Evolutionary conservation across 1,139 yeast genomes (phyloP).

Genomic region (Pichia sp.): DNA sequence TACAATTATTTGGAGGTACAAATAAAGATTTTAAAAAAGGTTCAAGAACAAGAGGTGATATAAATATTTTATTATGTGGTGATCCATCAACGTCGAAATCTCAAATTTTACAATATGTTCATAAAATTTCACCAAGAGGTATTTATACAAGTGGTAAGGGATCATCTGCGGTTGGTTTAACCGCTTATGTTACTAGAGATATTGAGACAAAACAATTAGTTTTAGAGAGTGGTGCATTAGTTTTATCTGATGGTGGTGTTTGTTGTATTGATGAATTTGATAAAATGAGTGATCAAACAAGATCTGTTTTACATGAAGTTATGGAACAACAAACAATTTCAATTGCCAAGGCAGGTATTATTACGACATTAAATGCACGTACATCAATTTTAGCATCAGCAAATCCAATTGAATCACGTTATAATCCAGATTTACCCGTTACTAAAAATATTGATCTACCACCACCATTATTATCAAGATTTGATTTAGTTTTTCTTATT

Average conservation of each 20-base stretch:
- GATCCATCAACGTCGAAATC: slow-evolving; percentile 98
- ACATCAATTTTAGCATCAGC: slow-evolving; percentile 95
- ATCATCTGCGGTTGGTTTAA: slow-evolving; percentile 96
- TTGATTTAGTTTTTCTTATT: slow-evolving; percentile 87
- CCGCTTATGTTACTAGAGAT: slow-evolving; percentile 94
- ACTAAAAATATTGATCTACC: slow-evolving; percentile 94
- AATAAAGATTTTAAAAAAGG: slow-evolving; percentile 85
- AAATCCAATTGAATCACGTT: slow-evolving; percentile 94
- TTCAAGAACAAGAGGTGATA: slow-evolving; percentile 94
- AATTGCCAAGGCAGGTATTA: slow-evolving; percentile 96
- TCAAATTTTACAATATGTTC: slow-evolving; percentile 88
- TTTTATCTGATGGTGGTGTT: slow-evolving; percentile 94
- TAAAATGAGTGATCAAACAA: slow-evolving; percentile 90
- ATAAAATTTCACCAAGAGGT: slow-evolving; percentile 96
- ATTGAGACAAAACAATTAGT: slow-evolving; percentile 90
- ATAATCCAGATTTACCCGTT: slow-evolving; percentile 88
- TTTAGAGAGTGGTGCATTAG: slow-evolving; percentile 93
- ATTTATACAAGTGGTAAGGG: slow-evolving; percentile 98
- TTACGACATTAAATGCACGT: slow-evolving; percentile 92
- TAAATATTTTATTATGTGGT: slow-evolving; percentile 86
- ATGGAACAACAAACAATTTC: slow-evolving; percentile 99
- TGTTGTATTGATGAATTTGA: slow-evolving; percentile 99
- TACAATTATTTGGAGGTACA: slow-evolving; percentile 94
- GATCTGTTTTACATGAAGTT: slow-evolving; percentile 95
- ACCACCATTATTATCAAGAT: slow-evolving; percentile 90